Percentiles rank a stretch among this genome's conserved stretches.
These are phyloP conservation scores for Sporothrix variecibatus DNA, from an alignment of 2,329 filamentous ascomycete species.

Conservation along the genomic window DNA sequence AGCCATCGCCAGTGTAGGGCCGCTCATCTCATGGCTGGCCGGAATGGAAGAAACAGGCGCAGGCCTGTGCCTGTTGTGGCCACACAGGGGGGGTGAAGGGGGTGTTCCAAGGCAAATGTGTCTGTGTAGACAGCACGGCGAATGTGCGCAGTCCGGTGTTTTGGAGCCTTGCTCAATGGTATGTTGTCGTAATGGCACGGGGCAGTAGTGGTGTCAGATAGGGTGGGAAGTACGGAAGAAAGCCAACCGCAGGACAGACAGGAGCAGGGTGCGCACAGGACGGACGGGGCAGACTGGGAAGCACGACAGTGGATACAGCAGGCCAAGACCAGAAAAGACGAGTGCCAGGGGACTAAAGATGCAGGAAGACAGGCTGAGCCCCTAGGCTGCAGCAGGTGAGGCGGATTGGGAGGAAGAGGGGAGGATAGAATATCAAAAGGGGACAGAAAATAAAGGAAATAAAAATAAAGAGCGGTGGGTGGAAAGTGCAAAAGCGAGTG, in stretches of 20 bases:
- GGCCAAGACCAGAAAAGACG: conserved; percentile 17
- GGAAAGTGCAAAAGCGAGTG: neutral
- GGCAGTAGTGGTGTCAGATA: conserved; percentile 24
- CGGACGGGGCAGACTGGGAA: neutral
- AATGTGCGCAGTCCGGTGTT: conserved; percentile 22
- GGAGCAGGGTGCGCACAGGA: conserved; percentile 12
- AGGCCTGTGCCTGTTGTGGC: conserved; percentile 6
- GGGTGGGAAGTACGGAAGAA: conserved; percentile 25
- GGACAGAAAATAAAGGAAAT: conserved; percentile 14
- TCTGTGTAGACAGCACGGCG: conserved; percentile 1
- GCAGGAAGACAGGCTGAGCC: conserved; percentile 24
- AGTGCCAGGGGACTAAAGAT: conserved; percentile 5
- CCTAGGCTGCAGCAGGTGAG: conserved; percentile 19
- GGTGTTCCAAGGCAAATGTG: conserved; percentile 13
- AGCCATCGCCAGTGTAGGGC: conserved; percentile 44
- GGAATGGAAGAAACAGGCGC: conserved; percentile 24
- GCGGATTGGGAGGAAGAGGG: conserved; percentile 15
- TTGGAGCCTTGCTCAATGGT: conserved; percentile 22
- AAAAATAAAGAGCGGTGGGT: neutral
- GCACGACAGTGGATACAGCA: conserved; percentile 24
- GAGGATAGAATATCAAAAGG: neutral
- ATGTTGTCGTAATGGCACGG: conserved; percentile 20
- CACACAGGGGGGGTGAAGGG: neutral
- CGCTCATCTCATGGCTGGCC: conserved; percentile 48
- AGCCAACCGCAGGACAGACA: conserved; percentile 18